Evolutionary conservation across 306 rosid genomes (phyloP), one percentile per base, ranked within the genome.

Genomic region (Gastrolobium bilobum): DNA sequence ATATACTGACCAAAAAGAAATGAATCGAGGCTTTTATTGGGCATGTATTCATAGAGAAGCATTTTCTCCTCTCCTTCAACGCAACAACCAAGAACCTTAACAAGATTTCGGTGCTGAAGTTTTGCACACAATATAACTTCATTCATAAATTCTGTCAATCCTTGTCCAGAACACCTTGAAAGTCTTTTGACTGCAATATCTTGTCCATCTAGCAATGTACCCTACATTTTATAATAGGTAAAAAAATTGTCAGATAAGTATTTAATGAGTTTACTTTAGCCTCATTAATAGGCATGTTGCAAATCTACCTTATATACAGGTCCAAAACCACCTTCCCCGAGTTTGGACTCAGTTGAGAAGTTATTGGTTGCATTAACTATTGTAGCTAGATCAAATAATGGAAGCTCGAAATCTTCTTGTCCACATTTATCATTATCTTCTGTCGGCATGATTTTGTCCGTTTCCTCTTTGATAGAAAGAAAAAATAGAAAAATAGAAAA

Each of bases 251-350:
- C 14, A 30, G 1, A 38, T 6, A 3, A 42, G 11, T 7, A n/a
- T 4, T 31, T 13, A n/a, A 5, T 6, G 5, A 10, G 1, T 42
- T 37, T 6, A 2, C 1, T 40, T 76, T 1, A 3, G 7, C 30
- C 7, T 4, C 1, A 53, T 20, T 10, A 3, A 2, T 4, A 31
- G 29, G 1, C 4, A 4, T 53, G 9, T 10, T 7, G 26, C 3
- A 29, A 31, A 1, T 10, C 74, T 88, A 84, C 91, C 89, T 31
- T 65, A 72, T 81, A 89, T 29, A 91, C 96, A 3, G 86, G 82
- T 37, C 93, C 93, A 73, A 91, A 91, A n/a, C 89, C 91, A 14
- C 92, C 91, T 84, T 87, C 86, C 10, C 90, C 93, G 1, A 85
- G 84, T 80, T 87, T 84, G 3, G 81, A 84, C 5, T 57, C 6